Conservation (phyloP, 768 basidiomycete genomes). For the Russula earlei region DNA sequence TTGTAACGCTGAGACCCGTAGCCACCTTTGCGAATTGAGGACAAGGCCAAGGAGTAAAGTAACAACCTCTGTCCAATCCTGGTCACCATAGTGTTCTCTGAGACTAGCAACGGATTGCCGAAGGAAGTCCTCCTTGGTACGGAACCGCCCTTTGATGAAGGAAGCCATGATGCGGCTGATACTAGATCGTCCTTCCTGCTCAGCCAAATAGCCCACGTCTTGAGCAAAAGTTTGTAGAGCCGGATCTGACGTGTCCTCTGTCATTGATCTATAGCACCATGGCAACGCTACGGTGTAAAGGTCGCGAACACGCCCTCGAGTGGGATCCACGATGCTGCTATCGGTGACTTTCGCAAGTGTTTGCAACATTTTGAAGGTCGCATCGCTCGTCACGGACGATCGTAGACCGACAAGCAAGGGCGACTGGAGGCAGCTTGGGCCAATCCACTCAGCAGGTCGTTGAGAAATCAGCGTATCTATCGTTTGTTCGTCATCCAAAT, state of each 20-base stretch:
- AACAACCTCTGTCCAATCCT: constrained; percentile 72
- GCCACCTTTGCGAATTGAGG: constrained; percentile 73
- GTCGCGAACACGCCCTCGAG: constrained; percentile 66
- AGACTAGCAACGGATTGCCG: constrained; percentile 80
- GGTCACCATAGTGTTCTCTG: constrained; percentile 71
- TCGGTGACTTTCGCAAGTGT: constrained; percentile 52
- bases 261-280: constrained; percentile 80
- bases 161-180: constrained; percentile 85
- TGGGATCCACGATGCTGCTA: constrained; percentile 57
- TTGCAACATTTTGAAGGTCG: constrained; percentile 62
- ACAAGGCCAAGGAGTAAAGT: constrained; percentile 81
- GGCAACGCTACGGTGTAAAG: constrained; percentile 77
- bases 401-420: constrained; percentile 68
- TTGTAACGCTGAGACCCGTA: constrained; percentile 76
- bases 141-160: constrained; percentile 78
- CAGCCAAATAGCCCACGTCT: constrained; percentile 64
- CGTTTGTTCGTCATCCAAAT: constrained; percentile 60
- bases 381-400: constrained; percentile 57
- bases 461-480: constrained; percentile 61
- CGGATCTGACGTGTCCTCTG: constrained; percentile 47
- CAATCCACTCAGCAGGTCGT: constrained; percentile 65
- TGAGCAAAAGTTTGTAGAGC: constrained; percentile 60
- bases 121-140: constrained; percentile 89
- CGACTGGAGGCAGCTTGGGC: constrained; percentile 53
- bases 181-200: constrained; percentile 60